Evolutionary conservation across 306 rosid species (phyloP), one percentile per base, ranked within the genome.

Genomic region (Potentilla sterilis): DNA sequence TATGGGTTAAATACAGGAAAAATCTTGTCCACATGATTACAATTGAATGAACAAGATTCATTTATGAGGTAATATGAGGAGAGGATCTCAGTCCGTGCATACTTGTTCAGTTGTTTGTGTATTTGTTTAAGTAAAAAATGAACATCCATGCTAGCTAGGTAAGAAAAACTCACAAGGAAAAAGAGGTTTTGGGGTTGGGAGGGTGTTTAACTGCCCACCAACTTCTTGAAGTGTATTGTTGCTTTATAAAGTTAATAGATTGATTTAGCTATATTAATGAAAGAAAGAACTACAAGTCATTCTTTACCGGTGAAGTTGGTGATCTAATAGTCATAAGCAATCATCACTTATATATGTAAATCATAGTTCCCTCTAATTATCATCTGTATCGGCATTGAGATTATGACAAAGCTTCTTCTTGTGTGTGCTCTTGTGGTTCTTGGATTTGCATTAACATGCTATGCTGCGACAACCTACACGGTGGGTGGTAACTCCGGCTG

Each of bases 401-500:
- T 64, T 28, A 93, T 93, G 98, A 92, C 75, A 75, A 87, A 85
- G 32, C 18, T 79, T 42, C 12, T 84, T 44, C 52, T 78, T 7
- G 18, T 80, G 34, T 77, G 19, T 74, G 84, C 32, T 77, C 76
- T 87, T 78, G 24, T 80, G 52, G 15, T 86, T 64, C 76, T 84
- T 69, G 74, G 76, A 64, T 78, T 55, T 77, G 84, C 75, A 34
- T 69, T 61, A 5, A 80, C 75, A 73, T 86, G 91, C 77, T 81
- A 34, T 64, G 69, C 83, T 70, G 97, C 95, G 40, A 83, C 93
- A 47, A 83, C 57, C 22, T 95, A 90, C 70, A 47, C 3, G 9
- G 98, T 95, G n/a, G 98, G 98, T 37, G 98, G 82, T 82, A 82
- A 0, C 80, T 83, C 98, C 38, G 98, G 97, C 46, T 95, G 98